Evolutionary conservation across 2,329 filamentous ascomycete species (phyloP), one percentile per base, ranked within the genome.

Genomic region (Trichophyton schoenleinii): DNA sequence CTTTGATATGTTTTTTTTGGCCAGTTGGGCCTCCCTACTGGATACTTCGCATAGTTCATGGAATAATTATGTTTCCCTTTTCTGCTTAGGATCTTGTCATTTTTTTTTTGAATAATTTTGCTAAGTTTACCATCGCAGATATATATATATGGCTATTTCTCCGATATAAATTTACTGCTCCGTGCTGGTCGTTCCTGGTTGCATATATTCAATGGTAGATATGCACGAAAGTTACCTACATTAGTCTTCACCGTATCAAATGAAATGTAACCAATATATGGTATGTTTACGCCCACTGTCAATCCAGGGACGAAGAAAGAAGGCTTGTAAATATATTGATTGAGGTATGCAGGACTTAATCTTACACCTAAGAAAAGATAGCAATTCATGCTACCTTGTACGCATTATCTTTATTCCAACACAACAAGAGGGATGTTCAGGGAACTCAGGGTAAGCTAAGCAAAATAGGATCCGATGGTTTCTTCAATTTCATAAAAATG

Each of bases 401-500:
- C 15, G 25, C 46, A 52, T 11, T 52, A 25, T 25, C 18, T 9
- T 6, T 20, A 48, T 25, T 48, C 44, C 44, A 48, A 48, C n/a
- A 31, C 44, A 20, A 48, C n/a, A 52, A 52, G 1, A 25, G 20
- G 13, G 13, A 28, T 22, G 11, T 13, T 28, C 22, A 15, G 31
- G 3, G 20, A 25, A 48, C 18, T 6, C 2, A 48, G 20, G 25
- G 22, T 13, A 31, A 5, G 22, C 13, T 52, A 28, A 15, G 22
- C 20, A 31, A 28, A 22, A 28, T 9, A 34, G 44, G 44, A 34
- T 44, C 9, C 22, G 11, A 13, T 31, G 9, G 25, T 15, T 34
- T 31, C 18, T 25, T 7, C 28, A 34, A 11, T 36, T 22, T 64
- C 36, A 66, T 8, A 66, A 49, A 57, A 66, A 66, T 11, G 64